Base-by-base conservation (phyloP, 2,329 filamentous ascomycete genomes). In the Ceratocystis papillata region DNA sequence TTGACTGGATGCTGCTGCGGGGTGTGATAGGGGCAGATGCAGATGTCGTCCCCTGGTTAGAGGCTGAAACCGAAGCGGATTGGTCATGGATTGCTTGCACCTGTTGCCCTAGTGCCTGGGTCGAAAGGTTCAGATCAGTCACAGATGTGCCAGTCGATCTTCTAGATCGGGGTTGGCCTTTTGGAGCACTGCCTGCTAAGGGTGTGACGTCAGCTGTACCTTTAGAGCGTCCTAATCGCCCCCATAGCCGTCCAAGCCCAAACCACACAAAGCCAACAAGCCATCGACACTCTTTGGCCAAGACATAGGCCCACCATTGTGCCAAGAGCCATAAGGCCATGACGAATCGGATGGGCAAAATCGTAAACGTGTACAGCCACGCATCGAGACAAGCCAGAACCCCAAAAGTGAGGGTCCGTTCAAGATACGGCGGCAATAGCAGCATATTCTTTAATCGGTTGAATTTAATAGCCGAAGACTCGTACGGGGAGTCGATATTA, bases 301-400 rank as follows among this genome's bases (percentile, higher is more conserved):
- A 70, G 25, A 91, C 83, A 44, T 87, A 83, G 1, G 76, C 80
- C 89, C 90, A 96, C 81, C 92, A 97, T 68, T 83, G 82, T 8
- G 85, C 74, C 30, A 99, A 77, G 1, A 97, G 85, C 22, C 84
- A 84, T 0, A 93, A 72, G 0, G 94, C 93, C 67, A 92, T 88
- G 65, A 88, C 75, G 71, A 99, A 97, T 1, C 94, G 84, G 67
- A 99, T 81, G 0, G 94, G 94, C 0, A 99, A 79, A 57, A 99
- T 96, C 0, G 94, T 99, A 71, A 99, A 95, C 0, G 90, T 95
- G 76, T 96, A 94, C 1, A 99, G 82, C 91, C 93, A 99, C 1
- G 93, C 89, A 74, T 99, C 94, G 5, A 99, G 79, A 75, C 94
- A 99, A 5, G 93, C 92, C 44, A 97, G 76, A 0, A 89, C 87